These are phyloP conservation scores for Nakazawaea populi DNA, from an alignment of 805 yeast genomes.

Conservation along the genomic window DNA sequence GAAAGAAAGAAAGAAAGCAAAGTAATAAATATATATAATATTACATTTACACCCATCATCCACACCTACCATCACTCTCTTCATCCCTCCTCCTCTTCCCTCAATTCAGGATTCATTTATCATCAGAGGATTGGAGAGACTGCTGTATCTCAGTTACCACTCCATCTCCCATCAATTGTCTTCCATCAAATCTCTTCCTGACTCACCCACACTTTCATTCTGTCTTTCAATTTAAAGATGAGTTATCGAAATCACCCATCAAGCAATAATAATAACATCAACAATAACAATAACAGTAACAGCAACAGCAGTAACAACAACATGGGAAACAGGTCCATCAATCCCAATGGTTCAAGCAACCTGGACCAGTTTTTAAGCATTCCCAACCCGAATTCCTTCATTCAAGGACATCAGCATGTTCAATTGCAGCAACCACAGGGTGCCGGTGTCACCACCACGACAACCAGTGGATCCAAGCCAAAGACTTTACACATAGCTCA, in stretches of 20 bases:
- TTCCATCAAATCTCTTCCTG: neutral
- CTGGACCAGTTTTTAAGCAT: conserved; percentile 6
- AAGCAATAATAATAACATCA: neutral
- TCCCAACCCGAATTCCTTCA: neutral
- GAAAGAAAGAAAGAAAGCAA: no score
- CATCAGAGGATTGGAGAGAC: no score
- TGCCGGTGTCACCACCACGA: conserved; percentile 19
- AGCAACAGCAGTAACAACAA: neutral
- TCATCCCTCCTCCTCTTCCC: no score
- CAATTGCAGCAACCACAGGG: conserved; percentile 1
- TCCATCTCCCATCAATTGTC: neutral
- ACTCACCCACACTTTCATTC: neutral
- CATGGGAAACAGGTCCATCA: neutral
- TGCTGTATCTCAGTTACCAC: neutral
- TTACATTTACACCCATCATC: no score
- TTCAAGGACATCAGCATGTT: neutral
- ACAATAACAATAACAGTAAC: neutral
- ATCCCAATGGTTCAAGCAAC: neutral
- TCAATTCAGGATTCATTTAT: neutral
- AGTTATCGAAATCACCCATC: conserved; percentile 1
- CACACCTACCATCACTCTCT: no score
- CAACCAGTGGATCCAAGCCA: conserved; percentile 33
- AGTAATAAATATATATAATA: no score
- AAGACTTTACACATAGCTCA: conserved; percentile 89
- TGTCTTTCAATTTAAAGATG: neutral